phyloP scores from a whole-genome alignment of 164 flowering plant genomes.

The Tetracentron sinense region DNA sequence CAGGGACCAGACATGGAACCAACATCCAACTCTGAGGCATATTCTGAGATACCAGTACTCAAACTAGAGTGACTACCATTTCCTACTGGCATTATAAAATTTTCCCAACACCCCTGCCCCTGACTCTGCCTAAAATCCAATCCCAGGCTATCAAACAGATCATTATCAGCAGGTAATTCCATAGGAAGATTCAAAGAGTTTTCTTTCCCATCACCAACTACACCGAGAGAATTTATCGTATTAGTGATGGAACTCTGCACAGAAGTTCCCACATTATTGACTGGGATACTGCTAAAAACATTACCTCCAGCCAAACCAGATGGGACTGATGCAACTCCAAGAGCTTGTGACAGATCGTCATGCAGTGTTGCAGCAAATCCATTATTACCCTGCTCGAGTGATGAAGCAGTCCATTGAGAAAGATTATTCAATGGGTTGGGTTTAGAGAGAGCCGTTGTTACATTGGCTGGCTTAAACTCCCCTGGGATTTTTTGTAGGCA shows the following conservation, averaged over 20 bases:
- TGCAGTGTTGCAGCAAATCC: constrained; percentile 7
- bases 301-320: constrained; percentile 21
- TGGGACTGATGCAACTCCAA: constrained; percentile 20
- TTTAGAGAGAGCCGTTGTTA: constrained; percentile 16
- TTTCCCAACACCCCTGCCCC: constrained; percentile 33
- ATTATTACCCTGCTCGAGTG: constrained; percentile 26
- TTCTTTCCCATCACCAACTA: constrained; percentile 19
- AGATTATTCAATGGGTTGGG: constrained; percentile 26
- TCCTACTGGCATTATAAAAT: constrained; percentile 27
- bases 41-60: constrained; percentile 27
- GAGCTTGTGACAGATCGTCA: constrained; percentile 24
- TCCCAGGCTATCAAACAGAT: constrained; percentile 34
- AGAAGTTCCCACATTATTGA: constrained; percentile 24
- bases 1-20: constrained; percentile 23
- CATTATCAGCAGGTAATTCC: constrained; percentile 22
- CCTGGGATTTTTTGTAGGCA: constrained; percentile 17
- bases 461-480: constrained; percentile 15
- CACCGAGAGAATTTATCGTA: constrained; percentile 14
- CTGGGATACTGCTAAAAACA: constrained; percentile 15
- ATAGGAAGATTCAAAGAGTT: constrained; percentile 16
- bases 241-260: constrained; percentile 31
- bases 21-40: constrained; percentile 35
- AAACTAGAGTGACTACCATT: constrained; percentile 20
- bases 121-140: constrained; percentile 22
- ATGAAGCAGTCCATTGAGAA: constrained; percentile 34